Base-by-base conservation (phyloP, 2,329 filamentous ascomycete genomes). In the Aspergillus pseudotamarii region DNA sequence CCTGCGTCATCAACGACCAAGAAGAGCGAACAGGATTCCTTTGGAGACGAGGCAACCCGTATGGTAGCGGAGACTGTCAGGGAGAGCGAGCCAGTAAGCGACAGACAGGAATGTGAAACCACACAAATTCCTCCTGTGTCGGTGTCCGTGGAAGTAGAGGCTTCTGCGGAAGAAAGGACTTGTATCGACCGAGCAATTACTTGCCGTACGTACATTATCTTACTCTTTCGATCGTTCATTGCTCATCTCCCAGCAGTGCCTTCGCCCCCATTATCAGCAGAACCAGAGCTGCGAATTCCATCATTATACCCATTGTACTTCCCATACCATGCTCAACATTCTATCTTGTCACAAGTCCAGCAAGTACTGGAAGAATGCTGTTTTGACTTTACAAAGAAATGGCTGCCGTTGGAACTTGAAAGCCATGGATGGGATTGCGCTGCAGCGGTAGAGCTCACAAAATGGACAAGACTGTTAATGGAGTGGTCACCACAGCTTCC, bases 301-400 rank as follows among this genome's bases (percentile, higher is more conserved):
- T 30, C 46, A 19, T 46, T 59, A 26, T 26, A 36, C 10, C 57
- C 57, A 0, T 30, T 28, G 0, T 63, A 45, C 14, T 28, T 63
- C 4, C 57, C 61, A 12, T 63, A 63, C 36, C 57, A 57, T 26
- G 34, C 61, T 2, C 61, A 63, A 21, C 61, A 63, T 50, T 51
- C 6, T 0, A 57, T 63, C 10, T 4, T 63, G 6, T 59, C 38
- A 6, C 43, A 41, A 1, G 51, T 60, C 5, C 61, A 63, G 8
- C 30, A 21, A 32, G 34, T 57, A 1, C 23, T 63, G 9, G 61
- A 63, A 46, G 57, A 63, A 21, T 23, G 41, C 41, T 59, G 45
- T 41, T 63, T 63, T 43, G 43, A 60, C 1, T 63, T 59, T 16
- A 26, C 34, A 3, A 28, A 45, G 12, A 57, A 43, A 30, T 59